phyloP scores from a whole-genome alignment of 1,139 yeast species.

The Suhomyces terraborum region DNA sequence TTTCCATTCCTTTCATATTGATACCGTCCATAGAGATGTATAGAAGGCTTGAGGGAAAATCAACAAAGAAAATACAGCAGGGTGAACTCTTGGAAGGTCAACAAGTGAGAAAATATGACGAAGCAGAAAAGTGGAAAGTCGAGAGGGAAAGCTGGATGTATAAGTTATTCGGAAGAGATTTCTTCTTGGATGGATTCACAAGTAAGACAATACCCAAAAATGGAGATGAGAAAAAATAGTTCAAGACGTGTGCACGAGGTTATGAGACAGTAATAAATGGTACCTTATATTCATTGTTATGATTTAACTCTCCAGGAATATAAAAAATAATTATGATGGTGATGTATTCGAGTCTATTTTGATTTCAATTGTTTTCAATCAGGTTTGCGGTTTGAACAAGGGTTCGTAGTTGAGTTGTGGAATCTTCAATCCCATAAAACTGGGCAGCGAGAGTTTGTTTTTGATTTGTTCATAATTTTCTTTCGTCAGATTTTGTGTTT shows the following conservation, averaged over 20 bases:
- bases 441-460: constrained; percentile 1
- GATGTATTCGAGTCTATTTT: too few species aligned
- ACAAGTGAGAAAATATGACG: constrained; percentile 38
- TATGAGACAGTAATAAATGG: not conserved
- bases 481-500: not conserved
- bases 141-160: constrained; percentile 43
- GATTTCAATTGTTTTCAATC: too few species aligned
- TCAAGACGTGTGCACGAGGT: constrained; percentile 37
- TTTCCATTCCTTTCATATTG: constrained; percentile 42
- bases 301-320: not conserved
- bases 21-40: constrained; percentile 41
- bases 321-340: too few species aligned
- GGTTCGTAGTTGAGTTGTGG: constrained; percentile 9
- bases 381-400: constrained; percentile 26
- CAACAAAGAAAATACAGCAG: constrained; percentile 44
- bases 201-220: constrained; percentile 39
- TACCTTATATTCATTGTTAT: too few species aligned
- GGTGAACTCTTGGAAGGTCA: constrained; percentile 44
- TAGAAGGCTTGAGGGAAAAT: constrained; percentile 43
- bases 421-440: constrained; percentile 5
- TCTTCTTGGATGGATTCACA: constrained; percentile 49
- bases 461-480: not conserved
- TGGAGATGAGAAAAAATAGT: constrained; percentile 6
- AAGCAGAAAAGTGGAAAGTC: constrained; percentile 43
- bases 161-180: constrained; percentile 45